These are phyloP conservation scores for Williopsis jadinii DNA, from an alignment of 1,139 yeast species.

Conservation along the genomic window DNA sequence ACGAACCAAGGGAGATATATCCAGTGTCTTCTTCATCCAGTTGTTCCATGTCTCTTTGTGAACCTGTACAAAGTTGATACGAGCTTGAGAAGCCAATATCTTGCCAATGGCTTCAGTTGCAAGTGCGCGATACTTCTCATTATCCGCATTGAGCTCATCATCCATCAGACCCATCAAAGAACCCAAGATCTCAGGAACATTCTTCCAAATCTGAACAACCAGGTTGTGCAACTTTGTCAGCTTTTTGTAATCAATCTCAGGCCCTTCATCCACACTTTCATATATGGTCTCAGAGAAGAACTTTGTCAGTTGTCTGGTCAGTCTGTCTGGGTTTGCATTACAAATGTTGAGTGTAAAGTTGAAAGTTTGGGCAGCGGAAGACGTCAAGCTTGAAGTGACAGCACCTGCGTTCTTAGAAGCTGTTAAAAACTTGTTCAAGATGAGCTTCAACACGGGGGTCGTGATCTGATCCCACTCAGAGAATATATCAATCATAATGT, in stretches of 20 bases:
- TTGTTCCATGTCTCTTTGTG: conserved; percentile 58
- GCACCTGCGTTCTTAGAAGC: conserved; percentile 25
- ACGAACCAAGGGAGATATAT: conserved; percentile 59
- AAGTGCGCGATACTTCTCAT: conserved; percentile 50
- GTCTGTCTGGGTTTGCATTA: conserved; percentile 61
- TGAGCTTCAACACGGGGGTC: conserved; percentile 48
- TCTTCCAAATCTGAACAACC: conserved; percentile 66
- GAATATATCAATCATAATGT: conserved; percentile 68
- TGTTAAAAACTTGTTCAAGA: conserved; percentile 39
- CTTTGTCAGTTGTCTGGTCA: conserved; percentile 74
- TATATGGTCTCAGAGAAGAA: conserved; percentile 72
- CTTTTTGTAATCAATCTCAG: conserved; percentile 33
- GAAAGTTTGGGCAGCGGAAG: conserved; percentile 45
- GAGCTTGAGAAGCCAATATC: conserved; percentile 44
- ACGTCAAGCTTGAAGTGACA: conserved; percentile 25
- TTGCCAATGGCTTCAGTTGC: conserved; percentile 73
- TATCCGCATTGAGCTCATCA: conserved; percentile 73
- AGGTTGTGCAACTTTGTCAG: conserved; percentile 56
- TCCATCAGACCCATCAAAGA: conserved; percentile 77
- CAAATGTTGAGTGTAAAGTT: conserved; percentile 64
- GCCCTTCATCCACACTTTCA: conserved; percentile 31
- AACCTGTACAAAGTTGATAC: conserved; percentile 50
- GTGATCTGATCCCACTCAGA: conserved; percentile 73
- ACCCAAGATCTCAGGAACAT: conserved; percentile 66
- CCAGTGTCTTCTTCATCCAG: conserved; percentile 75